Evolutionary conservation across 805 yeast species (phyloP), one percentile per base, ranked within the genome.

Genomic region (Brettanomyces bruxellensis): DNA sequence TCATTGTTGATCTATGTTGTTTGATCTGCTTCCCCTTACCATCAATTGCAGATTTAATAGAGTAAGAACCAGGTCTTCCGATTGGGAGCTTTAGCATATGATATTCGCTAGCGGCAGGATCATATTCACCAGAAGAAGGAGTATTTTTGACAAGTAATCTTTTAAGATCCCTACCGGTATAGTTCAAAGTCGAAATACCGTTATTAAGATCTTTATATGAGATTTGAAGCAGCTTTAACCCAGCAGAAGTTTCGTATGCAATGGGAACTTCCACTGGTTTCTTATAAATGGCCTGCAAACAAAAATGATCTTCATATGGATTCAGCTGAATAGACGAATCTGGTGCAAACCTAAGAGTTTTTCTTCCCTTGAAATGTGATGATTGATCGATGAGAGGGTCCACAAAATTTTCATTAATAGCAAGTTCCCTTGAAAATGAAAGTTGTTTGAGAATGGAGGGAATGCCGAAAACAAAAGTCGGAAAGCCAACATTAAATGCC

Each of bases 251-350:
- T 55, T 93, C 90, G 54, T 88, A 75, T 52, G 81, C 78, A 12
- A 93, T 70, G 5, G 98, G 96, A 49, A 89, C 68, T 34, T 68
- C 62, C 28, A 74, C 50, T 12, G 61, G 56, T 34, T 60, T 55
- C 57, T 43, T 60, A 56, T 49, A 57, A 7, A 47, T 46, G 12
- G 59, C 52, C 14, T 76, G 75, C 40, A 84, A 53, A 66, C 99
- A 93, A 49, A 74, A 75, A 4, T 77, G 70, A 28, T 76, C 79
- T 43, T 72, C 76, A 54, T 79, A 76, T 3, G 96, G 96, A 52
- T 90, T 88, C 55, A 93, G 66, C 56, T 73, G 70, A 4, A 95
- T 96, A 0, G 95, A 83, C 40, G 95, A 84, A 64, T 91, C 97
- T 0, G 99, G 98, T 34, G 93, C 68, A 50, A 86, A 85, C 57